A percentile compares a stretch with the other conserved stretches of the same genome.
phyloP scores from a whole-genome alignment of 2,329 filamentous ascomycete genomes.

The Aureobasidium sp. region DNA sequence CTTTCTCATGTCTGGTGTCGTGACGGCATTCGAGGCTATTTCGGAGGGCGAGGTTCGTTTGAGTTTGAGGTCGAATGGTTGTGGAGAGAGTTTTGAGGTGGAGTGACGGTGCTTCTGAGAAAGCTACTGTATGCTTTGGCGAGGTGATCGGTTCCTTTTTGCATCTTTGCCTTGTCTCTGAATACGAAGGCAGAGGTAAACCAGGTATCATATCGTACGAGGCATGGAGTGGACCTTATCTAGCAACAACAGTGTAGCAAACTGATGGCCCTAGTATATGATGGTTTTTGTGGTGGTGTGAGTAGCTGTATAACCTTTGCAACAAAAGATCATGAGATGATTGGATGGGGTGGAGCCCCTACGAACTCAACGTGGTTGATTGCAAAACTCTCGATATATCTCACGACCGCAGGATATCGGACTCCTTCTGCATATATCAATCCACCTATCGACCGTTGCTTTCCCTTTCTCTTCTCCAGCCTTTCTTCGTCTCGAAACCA shows the following conservation, averaged over 20 bases:
- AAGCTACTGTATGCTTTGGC: not conserved
- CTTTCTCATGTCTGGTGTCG: too few species aligned
- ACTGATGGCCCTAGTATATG: too few species aligned
- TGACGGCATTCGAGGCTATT: not conserved
- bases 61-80: not conserved
- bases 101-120: not conserved
- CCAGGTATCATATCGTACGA: too few species aligned
- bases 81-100: not conserved
- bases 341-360: not conserved
- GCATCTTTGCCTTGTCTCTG: not conserved
- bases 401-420: not conserved
- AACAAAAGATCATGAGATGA: not conserved
- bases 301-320: not conserved
- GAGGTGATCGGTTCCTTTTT: not conserved
- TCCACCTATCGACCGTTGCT: too few species aligned
- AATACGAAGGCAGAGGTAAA: too few species aligned
- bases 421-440: not conserved
- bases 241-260: too few species aligned
- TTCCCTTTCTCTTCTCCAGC: not conserved
- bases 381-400: not conserved
- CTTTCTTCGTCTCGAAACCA: not conserved
- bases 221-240: too few species aligned
- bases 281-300: not conserved
- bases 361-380: not conserved
- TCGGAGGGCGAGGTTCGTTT: too few species aligned